Base-by-base conservation (phyloP, 352 stramenopile genomes). In the Globisporangium radiosum region DNA sequence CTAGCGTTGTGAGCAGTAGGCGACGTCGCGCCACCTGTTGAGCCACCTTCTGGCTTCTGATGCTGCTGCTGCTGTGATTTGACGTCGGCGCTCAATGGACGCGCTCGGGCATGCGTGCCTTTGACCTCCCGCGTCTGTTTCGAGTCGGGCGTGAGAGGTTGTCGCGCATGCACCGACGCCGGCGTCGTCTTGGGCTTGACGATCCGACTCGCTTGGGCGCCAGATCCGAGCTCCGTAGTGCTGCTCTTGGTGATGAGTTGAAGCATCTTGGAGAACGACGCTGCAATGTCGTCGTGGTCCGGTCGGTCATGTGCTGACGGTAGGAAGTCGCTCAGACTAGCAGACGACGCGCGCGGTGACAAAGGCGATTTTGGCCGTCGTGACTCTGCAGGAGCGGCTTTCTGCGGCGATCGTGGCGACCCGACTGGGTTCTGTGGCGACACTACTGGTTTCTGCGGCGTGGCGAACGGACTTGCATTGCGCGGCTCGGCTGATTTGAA, bases 251-350 rank as follows among this genome's bases (percentile, higher is more conserved):
- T 64, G 64, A 75, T 73, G 50, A 71, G 44, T 55, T 74, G 43
- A 4, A 78, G 58, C 5, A 78, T 62, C 19, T 66, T 64, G 1
- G 68, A 78, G 63, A 78, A 78, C 8, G 68, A 78, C 5, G 51
- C 60, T 4, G 68, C 33, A 5, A 70, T 69, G 7, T 62, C 57
- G n/a, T 70, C 52, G 43, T 65, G 13, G 9, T 62, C 50, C 3
- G 57, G 39, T n/a, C 36, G 25, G 11, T 17, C 14, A 5, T 42
- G 37, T 3, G 56, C 7, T 1, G 56, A 8, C 7, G 56, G 15
- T 15, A 64, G 38, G 17, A 55, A 52, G 5, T 54, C 49, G 17
- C 25, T 47, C 11, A 53, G 49, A 10, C 33, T 15, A 9, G 54
- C 58, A 13, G 19, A 11, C 13, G 39, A 5, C 15, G 25, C 7